A percentile compares a stretch with the other conserved stretches of the same genome.
Conservation (phyloP, 2,329 filamentous ascomycete genomes). For the Simplicillium sp. region DNA sequence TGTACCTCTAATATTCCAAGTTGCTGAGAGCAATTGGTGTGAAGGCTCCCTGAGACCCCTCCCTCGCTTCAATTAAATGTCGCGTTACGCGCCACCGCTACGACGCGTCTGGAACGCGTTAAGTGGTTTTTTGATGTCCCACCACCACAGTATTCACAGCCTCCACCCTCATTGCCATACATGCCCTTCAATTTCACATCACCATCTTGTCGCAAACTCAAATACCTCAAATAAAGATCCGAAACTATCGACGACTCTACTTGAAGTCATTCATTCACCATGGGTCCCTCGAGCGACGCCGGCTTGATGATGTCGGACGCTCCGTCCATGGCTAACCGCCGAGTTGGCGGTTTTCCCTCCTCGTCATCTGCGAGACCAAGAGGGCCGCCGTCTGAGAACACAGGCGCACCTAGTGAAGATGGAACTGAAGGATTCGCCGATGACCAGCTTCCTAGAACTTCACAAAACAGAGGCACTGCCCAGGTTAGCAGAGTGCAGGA, state of each 20-base stretch:
- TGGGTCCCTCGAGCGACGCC: conserved; percentile 46
- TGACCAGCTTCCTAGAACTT: conserved; percentile 48
- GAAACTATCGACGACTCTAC: conserved; percentile 1
- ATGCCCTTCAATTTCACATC: not conserved
- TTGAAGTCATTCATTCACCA: conserved; percentile 13
- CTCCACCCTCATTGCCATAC: no score
- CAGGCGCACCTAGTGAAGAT: conserved; percentile 51
- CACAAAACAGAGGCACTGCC: conserved; percentile 35
- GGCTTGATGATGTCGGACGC: conserved; percentile 50
- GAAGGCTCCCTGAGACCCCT: no score
- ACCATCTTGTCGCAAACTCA: not conserved
- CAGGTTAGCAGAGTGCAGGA: conserved; percentile 67
- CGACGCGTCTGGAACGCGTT: conserved; percentile 4
- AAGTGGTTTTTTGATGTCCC: not conserved
- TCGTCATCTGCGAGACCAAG: conserved; percentile 45
- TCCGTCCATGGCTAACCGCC: conserved; percentile 32
- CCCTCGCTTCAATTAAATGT: conserved; percentile 4
- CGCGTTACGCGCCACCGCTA: conserved; percentile 3
- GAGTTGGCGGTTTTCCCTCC: conserved; percentile 32
- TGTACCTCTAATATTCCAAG: no score
- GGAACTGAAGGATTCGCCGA: conserved; percentile 54
- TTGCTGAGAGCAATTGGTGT: no score
- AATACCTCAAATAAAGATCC: not conserved
- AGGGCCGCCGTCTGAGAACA: conserved; percentile 53
- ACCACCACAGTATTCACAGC: no score